Base-by-base conservation (phyloP, 768 basidiomycete species). In the Nidularia sp. region DNA sequence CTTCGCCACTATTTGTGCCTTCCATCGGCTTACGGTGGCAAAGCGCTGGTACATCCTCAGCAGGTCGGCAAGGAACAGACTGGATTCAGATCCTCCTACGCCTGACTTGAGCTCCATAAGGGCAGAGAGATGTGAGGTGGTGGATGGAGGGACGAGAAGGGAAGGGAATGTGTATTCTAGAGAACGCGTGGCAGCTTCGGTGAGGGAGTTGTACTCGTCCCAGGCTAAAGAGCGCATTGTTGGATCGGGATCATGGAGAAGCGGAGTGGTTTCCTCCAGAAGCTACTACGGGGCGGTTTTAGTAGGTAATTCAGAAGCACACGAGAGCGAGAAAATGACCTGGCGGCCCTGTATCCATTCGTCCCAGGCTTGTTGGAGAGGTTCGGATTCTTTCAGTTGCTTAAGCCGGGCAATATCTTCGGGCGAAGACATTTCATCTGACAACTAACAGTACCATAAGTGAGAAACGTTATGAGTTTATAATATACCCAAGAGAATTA, bases 71-170 rank as follows among this genome's bases (percentile, higher is more conserved):
- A 90, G 74, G 59, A 98, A 98, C 0, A 97, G 74, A 15, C 84
- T 81, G 1, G 94, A 80, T 66, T 99, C 96, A 0, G 86, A 84
- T 0, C 96, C 96, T 0, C 96, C 96, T 0, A 94, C 92, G 12
- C 94, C 96, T 0, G 93, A 83, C 61, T 96, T 96, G 46, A 98
- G 72, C 60, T 98, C 96, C 55, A 99, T 71, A 47, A 98, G 74
- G 2, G 91, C 92, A 7, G 88, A 87, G 12, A 91, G 72, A 2
- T 78, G 66, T 0, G 72, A 70, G 1, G 91, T 92, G 2, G 76
- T 57, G 0, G 90, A 90, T 0, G 83, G 71, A 0, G 91, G 93
- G 2, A 90, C 75, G 52, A 96, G 81, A 2, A 93, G 76, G 0
- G 76, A 58, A 0, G 93, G 90, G 59, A 95, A 84, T 0, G 76